Conservation (phyloP, 2,329 filamentous ascomycete species). For the Aschersonia sp. region DNA sequence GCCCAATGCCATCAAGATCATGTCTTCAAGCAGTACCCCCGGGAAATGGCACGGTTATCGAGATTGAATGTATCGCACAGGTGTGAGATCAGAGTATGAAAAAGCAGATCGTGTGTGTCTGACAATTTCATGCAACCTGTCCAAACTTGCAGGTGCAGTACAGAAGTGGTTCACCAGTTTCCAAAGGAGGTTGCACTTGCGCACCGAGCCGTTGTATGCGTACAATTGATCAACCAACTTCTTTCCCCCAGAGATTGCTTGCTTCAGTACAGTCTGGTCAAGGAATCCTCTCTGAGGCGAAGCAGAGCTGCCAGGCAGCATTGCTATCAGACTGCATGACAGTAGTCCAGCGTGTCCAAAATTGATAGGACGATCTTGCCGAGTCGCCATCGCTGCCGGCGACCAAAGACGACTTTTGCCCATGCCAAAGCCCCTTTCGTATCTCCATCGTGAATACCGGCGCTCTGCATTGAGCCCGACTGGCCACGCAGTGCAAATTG, state of each 20-base stretch:
- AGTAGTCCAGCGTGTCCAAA: constrained; percentile 1
- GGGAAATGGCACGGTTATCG: constrained; percentile 24
- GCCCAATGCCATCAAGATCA: constrained; percentile 26
- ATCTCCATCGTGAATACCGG: constrained; percentile 18
- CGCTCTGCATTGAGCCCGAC: constrained; percentile 15
- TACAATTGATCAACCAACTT: no score
- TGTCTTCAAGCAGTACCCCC: constrained; percentile 24
- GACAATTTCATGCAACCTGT: neutral
- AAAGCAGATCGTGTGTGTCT: neutral
- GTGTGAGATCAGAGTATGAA: constrained; percentile 7
- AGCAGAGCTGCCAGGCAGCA: neutral
- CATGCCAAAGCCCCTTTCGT: constrained; percentile 11
- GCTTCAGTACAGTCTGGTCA: no score
- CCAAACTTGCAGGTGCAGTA: no score
- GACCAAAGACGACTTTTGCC: constrained; percentile 3
- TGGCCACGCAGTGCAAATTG: constrained; percentile 16
- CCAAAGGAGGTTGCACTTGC: no score
- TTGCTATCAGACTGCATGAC: neutral
- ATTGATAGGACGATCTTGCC: constrained; percentile 14
- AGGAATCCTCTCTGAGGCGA: neutral
- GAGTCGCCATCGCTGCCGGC: constrained; percentile 13
- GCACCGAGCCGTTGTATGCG: no score
- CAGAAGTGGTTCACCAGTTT: no score
- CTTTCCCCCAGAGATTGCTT: no score
- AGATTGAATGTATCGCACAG: constrained; percentile 29